Evolutionary conservation across 257 asterid genomes (phyloP).

Genomic region (Lantana camara): DNA sequence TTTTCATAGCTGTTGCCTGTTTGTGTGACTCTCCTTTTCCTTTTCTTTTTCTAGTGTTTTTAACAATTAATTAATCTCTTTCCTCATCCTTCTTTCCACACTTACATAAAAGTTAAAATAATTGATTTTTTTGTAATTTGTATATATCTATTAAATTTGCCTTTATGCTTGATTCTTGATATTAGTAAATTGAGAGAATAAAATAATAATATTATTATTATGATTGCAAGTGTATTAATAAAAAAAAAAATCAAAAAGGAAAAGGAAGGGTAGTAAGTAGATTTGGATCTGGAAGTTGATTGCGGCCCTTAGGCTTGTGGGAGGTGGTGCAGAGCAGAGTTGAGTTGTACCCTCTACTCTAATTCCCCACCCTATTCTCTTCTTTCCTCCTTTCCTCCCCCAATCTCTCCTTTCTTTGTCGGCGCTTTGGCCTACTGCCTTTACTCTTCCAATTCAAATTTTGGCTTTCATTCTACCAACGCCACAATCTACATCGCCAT

Average conservation of each 20-base stretch:
- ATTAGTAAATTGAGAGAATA: too few relatives aligned
- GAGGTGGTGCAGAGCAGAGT: slow-evolving; percentile 4
- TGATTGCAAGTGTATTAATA: not conserved
- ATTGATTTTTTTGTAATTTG: too few relatives aligned
- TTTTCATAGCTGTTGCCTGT: not conserved
- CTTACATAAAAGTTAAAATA: too few relatives aligned
- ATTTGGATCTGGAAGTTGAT: slow-evolving; percentile 17
- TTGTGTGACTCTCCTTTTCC: too few relatives aligned
- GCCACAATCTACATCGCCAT: not conserved
- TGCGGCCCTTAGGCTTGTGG: slow-evolving; percentile 12
- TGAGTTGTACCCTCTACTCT: not conserved
- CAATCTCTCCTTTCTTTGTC: not conserved
- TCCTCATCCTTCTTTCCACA: not conserved
- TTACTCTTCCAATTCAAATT: slow-evolving; percentile 5
- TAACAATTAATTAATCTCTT: too few relatives aligned
- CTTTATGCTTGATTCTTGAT: too few relatives aligned
- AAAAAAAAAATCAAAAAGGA: not conserved
- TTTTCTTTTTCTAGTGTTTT: too few relatives aligned
- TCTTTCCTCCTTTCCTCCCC: not conserved
- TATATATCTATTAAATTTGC: not conserved
- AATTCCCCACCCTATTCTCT: not conserved
- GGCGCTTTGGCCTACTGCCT: slow-evolving; percentile 2
- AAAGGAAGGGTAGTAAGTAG: not conserved
- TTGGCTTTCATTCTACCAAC: not conserved
- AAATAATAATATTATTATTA: too few relatives aligned